Conservation (phyloP, 2,329 filamentous ascomycete genomes). For the Xylogone sp. region DNA sequence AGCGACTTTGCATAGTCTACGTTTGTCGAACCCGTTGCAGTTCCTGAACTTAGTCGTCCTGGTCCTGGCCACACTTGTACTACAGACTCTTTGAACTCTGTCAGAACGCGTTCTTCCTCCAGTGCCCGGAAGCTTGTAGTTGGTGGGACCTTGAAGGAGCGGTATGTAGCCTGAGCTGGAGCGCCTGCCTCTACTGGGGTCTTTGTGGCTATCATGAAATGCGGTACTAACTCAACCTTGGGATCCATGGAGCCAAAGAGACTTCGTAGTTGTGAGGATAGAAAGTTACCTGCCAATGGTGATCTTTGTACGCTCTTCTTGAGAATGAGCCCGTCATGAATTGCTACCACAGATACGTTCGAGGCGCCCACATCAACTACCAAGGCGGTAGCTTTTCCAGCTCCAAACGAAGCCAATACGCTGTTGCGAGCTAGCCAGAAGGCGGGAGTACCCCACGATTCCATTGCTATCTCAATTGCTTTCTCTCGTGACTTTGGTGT, state of each 20-base stretch:
- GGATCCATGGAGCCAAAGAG: conserved; percentile 70
- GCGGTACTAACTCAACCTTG: conserved; percentile 72
- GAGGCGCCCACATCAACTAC: conserved; percentile 90
- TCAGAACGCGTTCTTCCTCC: conserved; percentile 88
- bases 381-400: conserved; percentile 88
- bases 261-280: conserved; percentile 81
- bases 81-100: conserved; percentile 96
- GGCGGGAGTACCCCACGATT: conserved; percentile 91
- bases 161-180: conserved; percentile 71
- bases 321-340: conserved; percentile 91
- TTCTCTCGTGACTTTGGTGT: conserved; percentile 83
- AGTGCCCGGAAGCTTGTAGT: conserved; percentile 71
- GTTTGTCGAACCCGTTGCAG: conserved; percentile 55
- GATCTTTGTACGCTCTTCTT: conserved; percentile 87
- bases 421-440: conserved; percentile 91
- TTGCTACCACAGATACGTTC: conserved; percentile 82
- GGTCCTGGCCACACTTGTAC: conserved; percentile 90
- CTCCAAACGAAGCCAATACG: conserved; percentile 85
- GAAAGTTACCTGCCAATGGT: conserved; percentile 80
- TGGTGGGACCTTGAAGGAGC: conserved; percentile 60
- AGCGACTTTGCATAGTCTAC: conserved; percentile 70
- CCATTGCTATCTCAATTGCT: conserved; percentile 94
- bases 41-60: conserved; percentile 52
- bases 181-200: conserved; percentile 81
- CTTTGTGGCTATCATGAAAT: conserved; percentile 86